phyloP scores from a whole-genome alignment of 78 protist species.

The Diacronema lutheri region DNA sequence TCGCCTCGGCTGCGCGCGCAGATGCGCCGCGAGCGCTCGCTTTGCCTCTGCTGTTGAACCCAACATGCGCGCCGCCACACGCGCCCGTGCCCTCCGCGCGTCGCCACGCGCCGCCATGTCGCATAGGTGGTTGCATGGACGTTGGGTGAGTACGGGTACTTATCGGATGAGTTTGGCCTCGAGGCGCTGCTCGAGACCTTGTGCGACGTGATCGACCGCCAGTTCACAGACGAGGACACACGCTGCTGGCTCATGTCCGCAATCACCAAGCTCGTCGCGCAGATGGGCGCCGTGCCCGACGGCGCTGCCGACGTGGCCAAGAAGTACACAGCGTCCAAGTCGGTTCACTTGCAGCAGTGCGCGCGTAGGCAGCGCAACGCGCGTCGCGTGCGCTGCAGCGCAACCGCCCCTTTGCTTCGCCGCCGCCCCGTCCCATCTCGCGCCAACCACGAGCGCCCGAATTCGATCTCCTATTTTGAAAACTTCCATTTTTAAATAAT shows the following conservation, averaged over 20 bases:
- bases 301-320: background rate
- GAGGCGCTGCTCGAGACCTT: background rate
- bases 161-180: background rate
- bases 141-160: conserved; percentile 75
- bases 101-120: too few relatives aligned
- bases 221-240: background rate
- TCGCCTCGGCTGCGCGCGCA: too few relatives aligned
- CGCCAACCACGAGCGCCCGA: background rate
- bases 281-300: background rate
- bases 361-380: too few relatives aligned
- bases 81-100: too few relatives aligned
- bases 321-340: background rate
- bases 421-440: background rate
- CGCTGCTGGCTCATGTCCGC: conserved; percentile 43
- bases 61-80: too few relatives aligned
- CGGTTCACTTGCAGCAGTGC: conserved; percentile 43
- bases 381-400: too few relatives aligned
- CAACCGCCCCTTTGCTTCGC: too few relatives aligned
- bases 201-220: conserved; percentile 7
- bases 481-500: too few relatives aligned
- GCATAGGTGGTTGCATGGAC: too few relatives aligned
- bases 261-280: conserved; percentile 53
- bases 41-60: too few relatives aligned
- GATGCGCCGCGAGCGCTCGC: too few relatives aligned
- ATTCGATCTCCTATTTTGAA: too few relatives aligned